Base-by-base conservation (phyloP, 2,329 filamentous ascomycete genomes). In the Epichloe aotearoae region DNA sequence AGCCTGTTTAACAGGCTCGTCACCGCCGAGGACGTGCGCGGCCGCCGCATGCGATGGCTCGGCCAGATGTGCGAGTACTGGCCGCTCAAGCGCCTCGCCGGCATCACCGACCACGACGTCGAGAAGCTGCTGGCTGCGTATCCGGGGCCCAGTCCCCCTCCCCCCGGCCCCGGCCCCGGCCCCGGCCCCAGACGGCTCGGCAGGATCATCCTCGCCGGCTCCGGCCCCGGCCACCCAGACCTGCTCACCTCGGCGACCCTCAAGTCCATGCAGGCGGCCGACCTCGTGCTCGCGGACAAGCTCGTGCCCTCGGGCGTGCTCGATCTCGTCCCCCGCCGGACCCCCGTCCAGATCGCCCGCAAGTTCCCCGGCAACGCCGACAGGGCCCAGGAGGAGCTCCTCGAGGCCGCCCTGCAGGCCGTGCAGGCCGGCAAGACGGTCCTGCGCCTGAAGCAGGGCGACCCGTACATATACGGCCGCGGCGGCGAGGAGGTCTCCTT, bases 301-400 rank as follows among this genome's bases (percentile, higher is more conserved):
- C 83, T 93, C 46, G 86, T 93, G 3, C 88, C 93, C 0, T 76
- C 87, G 0, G 82, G 85, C 7, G 88, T 98, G 3, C 75, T 98
- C 10, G 87, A 91, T 56, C 79, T 98, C 15, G 86, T 97, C 51
- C 93, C 93, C 2, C 87, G 93, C 37, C 81, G 91, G 50, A 95
- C 90, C 8, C 83, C 85, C 10, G 84, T 97, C 12, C 82, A 88
- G 60, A 98, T 98, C 59, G 91, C 93, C 4, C 85, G 90, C 61
- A 98, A 98, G 66, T 98, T 98, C 68, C 93, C 93, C 1, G 93
- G 93, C 20, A 97, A 98, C 66, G 93, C 93, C 40, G 93, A 98
- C 59, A 81, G 82, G 43, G 93, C 93, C 0, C 93, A 98, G 64
- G 82, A 90, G 61, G 93, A 98, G 67, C 80, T 98, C 4, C 77